Percentiles rank a stretch among this genome's conserved stretches.
Conservation (phyloP, 208 protist genomes). For the Trypanosoma rangeli region DNA sequence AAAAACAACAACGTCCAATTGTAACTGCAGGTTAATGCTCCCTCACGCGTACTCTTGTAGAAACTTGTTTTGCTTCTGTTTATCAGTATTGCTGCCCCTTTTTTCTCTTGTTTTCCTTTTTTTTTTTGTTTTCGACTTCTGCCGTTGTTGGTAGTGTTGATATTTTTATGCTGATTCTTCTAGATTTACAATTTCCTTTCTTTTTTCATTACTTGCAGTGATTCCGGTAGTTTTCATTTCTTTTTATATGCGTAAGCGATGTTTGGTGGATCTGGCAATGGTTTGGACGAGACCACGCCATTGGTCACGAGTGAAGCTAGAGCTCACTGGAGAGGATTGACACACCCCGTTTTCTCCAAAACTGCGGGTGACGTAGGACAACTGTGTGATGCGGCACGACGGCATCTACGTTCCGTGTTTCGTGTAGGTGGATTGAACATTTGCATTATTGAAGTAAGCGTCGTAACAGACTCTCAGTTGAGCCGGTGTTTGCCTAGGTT, state of each 20-base stretch:
- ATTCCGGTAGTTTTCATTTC: neutral
- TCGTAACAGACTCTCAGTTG: slow-evolving; percentile 30
- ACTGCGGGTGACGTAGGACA: neutral
- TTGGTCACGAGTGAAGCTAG: neutral
- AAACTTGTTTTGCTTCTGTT: too few relatives aligned
- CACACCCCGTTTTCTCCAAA: neutral
- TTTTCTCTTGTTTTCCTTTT: too few relatives aligned
- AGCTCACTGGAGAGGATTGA: neutral
- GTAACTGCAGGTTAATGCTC: too few relatives aligned
- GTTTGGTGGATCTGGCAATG: neutral
- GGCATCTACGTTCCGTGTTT: slow-evolving; percentile 32
- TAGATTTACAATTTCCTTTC: neutral
- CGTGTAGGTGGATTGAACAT: slow-evolving; percentile 35
- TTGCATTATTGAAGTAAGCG: slow-evolving; percentile 36
- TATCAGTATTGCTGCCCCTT: too few relatives aligned
- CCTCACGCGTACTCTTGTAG: too few relatives aligned
- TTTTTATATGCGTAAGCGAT: neutral
- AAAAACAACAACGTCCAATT: too few relatives aligned
- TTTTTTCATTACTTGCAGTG: neutral
- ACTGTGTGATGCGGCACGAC: neutral
- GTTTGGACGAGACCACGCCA: neutral
- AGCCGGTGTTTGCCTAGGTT: slow-evolving; percentile 27
- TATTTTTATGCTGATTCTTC: neutral
- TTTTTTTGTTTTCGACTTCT: neutral
- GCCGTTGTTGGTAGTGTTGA: neutral